phyloP scores from a whole-genome alignment of 2,329 filamentous ascomycete genomes.

The Whalleya microplaca region DNA sequence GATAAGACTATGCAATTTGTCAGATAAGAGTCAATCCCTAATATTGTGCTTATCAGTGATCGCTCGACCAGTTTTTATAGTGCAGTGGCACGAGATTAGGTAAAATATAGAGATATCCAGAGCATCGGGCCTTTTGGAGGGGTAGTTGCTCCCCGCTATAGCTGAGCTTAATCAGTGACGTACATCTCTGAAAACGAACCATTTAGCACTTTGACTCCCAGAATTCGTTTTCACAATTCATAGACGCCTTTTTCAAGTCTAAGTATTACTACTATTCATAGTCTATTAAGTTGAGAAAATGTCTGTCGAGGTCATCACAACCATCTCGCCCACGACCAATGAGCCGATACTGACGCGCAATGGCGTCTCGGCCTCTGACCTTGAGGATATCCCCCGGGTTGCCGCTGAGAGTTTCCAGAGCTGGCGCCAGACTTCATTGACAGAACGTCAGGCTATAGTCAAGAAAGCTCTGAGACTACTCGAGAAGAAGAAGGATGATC shows the following conservation, averaged over 20 bases:
- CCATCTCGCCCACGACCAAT: conserved; percentile 90
- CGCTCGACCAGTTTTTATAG: no score
- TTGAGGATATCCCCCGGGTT: conserved; percentile 71
- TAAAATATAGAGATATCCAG: no score
- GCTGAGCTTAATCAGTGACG: conserved; percentile 21
- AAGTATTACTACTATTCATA: not conserved
- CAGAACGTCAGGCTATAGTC: conserved; percentile 78
- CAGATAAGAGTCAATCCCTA: no score
- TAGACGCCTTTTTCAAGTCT: not conserved
- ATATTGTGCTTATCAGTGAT: no score
- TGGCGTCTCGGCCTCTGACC: conserved; percentile 71
- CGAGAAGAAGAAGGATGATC: conserved; percentile 71
- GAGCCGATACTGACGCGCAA: conserved; percentile 79
- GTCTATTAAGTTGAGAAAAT: conserved; percentile 44
- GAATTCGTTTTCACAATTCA: not conserved
- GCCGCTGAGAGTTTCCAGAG: conserved; percentile 76
- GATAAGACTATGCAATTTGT: conserved; percentile 9
- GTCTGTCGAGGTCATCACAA: conserved; percentile 69
- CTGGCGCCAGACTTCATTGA: conserved; percentile 75
- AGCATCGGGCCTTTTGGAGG: conserved; percentile 15
- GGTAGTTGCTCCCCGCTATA: conserved; percentile 17
- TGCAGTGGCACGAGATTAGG: no score
- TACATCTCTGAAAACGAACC: not conserved
- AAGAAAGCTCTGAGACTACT: conserved; percentile 77
- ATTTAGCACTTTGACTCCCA: not conserved